Conservation (phyloP, 495 filamentous ascomycete species). For the Penicillium cinerascens region DNA sequence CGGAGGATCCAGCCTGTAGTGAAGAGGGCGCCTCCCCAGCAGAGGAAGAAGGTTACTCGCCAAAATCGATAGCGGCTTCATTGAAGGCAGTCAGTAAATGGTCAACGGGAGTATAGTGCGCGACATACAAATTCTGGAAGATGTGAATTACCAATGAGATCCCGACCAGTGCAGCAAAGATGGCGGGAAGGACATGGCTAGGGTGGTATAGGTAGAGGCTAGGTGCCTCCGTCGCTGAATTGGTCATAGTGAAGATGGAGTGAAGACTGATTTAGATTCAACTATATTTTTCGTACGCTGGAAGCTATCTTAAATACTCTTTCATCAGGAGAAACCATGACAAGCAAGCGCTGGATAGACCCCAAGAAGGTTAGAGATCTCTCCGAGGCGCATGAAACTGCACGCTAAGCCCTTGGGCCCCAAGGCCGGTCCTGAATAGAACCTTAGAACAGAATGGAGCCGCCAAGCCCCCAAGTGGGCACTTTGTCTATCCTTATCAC, state of each 20-base stretch:
- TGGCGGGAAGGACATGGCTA: conserved; percentile 37
- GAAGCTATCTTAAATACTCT: conserved; percentile 1
- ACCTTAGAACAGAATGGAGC: too few species aligned
- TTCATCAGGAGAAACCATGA: too few species aligned
- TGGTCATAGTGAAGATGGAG: conserved; percentile 5
- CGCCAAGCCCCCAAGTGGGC: not conserved
- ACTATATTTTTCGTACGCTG: too few species aligned
- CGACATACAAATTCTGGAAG: conserved; percentile 38
- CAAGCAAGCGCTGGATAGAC: conserved; percentile 5
- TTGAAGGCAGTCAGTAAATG: not conserved
- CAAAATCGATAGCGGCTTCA: conserved; percentile 38
- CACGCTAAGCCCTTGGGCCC: not conserved
- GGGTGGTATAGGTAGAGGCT: conserved; percentile 32
- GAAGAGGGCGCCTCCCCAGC: conserved; percentile 39
- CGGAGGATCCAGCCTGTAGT: conserved; percentile 42
- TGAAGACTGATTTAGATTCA: not conserved
- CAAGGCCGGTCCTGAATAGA: not conserved
- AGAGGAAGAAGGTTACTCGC: conserved; percentile 43
- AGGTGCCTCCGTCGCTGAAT: conserved; percentile 1
- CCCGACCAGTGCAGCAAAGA: conserved; percentile 36
- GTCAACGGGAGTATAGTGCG: too few species aligned
- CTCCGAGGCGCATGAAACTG: not conserved
- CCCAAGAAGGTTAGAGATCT: conserved; percentile 1
- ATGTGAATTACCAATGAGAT: conserved; percentile 32
- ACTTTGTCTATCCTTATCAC: not conserved